Evolutionary conservation across 345 rosid genomes (phyloP).

Genomic region (Microthlaspi erraticum): DNA sequence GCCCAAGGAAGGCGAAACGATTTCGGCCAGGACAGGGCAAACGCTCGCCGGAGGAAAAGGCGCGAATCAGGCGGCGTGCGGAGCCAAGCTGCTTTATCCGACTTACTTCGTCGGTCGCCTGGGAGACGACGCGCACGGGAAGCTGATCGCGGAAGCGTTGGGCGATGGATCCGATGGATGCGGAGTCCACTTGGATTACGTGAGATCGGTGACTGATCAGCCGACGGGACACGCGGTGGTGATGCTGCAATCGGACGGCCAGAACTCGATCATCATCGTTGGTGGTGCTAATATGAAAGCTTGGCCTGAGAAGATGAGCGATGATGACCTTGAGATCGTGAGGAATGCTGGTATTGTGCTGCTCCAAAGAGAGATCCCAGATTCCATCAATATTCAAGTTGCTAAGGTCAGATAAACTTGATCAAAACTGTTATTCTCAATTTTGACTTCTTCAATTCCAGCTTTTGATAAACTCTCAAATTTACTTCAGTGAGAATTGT

Average conservation of each 20-base stretch:
- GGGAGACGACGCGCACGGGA: slow-evolving; percentile 88
- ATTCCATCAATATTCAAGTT: slow-evolving; percentile 83
- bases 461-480: not conserved
- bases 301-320: slow-evolving; percentile 70
- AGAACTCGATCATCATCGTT: slow-evolving; percentile 90
- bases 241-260: slow-evolving; percentile 88
- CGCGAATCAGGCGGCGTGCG: slow-evolving; percentile 95
- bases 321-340: slow-evolving; percentile 65
- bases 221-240: slow-evolving; percentile 99
- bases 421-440: not conserved
- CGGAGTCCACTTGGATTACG: slow-evolving; percentile 69
- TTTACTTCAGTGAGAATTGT: slow-evolving; percentile 1
- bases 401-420: slow-evolving; percentile 62
- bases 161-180: slow-evolving; percentile 42
- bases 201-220: slow-evolving; percentile 48
- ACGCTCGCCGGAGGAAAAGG: slow-evolving; percentile 94
- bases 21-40: slow-evolving; percentile 76
- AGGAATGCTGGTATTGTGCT: slow-evolving; percentile 84
- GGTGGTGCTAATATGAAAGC: slow-evolving; percentile 88
- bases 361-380: slow-evolving; percentile 96
- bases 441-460: not conserved
- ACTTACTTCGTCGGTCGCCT: slow-evolving; percentile 82
- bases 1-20: slow-evolving; percentile 79
- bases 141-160: slow-evolving; percentile 65
- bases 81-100: slow-evolving; percentile 72